Evolutionary conservation across 495 filamentous ascomycete species (phyloP).

Genomic region (Apodospora peruviana): DNA sequence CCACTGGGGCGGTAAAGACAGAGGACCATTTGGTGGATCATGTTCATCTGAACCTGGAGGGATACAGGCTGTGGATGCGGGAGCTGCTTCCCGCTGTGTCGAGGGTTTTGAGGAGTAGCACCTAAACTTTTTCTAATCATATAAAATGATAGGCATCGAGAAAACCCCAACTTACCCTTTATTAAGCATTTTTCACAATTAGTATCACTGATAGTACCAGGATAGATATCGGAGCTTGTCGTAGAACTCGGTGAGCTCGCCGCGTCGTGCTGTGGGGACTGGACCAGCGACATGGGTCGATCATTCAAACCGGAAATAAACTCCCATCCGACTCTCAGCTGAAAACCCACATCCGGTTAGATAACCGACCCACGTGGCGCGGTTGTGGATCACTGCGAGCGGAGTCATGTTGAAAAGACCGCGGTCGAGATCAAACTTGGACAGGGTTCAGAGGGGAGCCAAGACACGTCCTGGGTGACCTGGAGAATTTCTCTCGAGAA

Average conservation of each 20-base stretch:
- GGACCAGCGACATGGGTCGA: too few species aligned
- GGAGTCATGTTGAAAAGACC: neutral
- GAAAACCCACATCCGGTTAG: too few species aligned
- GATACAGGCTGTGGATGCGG: constrained; percentile 21
- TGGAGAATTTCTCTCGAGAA: neutral
- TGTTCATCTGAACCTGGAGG: constrained; percentile 25
- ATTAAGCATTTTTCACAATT: too few species aligned
- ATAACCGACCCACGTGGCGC: neutral
- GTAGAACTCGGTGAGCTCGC: too few species aligned
- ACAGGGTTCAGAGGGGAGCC: neutral
- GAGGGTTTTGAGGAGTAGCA: neutral
- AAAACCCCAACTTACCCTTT: too few species aligned
- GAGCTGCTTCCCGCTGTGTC: constrained; percentile 4
- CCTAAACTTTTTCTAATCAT: too few species aligned
- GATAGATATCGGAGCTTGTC: too few species aligned
- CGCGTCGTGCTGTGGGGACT: too few species aligned
- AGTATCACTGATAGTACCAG: too few species aligned
- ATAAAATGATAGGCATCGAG: too few species aligned
- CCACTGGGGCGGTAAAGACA: constrained; percentile 1
- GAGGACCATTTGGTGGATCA: constrained; percentile 24
- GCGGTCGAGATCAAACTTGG: neutral
- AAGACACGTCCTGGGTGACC: neutral
- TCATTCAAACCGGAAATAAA: too few species aligned
- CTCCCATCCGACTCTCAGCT: too few species aligned
- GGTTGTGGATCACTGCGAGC: neutral